These are phyloP conservation scores for Rachicladosporium sp. DNA, from an alignment of 2,329 filamentous ascomycete genomes.

Conservation along the genomic window DNA sequence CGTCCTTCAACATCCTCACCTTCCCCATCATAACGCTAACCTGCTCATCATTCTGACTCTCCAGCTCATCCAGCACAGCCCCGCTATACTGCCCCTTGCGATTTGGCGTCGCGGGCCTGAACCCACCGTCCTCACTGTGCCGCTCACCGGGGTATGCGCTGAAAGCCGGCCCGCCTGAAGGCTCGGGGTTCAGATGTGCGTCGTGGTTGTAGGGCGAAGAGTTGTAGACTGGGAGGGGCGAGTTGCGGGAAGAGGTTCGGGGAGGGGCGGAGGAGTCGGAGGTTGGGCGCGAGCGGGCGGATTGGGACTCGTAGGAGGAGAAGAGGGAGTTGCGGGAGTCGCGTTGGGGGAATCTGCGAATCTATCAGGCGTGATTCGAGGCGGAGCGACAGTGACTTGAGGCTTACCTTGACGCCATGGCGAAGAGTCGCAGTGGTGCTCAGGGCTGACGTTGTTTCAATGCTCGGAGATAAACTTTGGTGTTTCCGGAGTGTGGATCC, in stretches of 20 bases:
- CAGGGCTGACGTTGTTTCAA: no score
- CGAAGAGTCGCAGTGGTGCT: no score
- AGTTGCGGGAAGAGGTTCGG: conserved; percentile 11
- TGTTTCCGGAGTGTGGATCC: no score
- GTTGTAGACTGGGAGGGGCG: conserved; percentile 12
- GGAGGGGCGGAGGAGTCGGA: conserved; percentile 19
- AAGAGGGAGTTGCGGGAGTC: conserved; percentile 30
- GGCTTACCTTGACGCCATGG: conserved; percentile 7
- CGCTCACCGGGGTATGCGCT: conserved; percentile 19
- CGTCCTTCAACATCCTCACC: conserved; percentile 78
- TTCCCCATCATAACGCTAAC: conserved; percentile 85
- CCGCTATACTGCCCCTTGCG: conserved; percentile 80
- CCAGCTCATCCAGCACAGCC: conserved; percentile 80
- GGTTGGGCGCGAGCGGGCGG: conserved; percentile 19
- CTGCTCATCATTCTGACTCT: conserved; percentile 87
- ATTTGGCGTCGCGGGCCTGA: conserved; percentile 34
- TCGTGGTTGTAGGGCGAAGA: conserved; percentile 11
- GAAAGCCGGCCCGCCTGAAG: conserved; percentile 6
- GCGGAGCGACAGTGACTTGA: no score
- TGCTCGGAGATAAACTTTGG: no score
- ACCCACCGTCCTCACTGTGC: conserved; percentile 17
- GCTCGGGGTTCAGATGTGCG: conserved; percentile 7
- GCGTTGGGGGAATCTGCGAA: conserved; percentile 20
- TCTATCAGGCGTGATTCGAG: no score
- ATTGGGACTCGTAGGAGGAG: conserved; percentile 23